A percentile compares a stretch with the other conserved stretches of the same genome.
Conservation (phyloP, 2,329 filamentous ascomycete genomes). For the Seiridium cupressi region DNA sequence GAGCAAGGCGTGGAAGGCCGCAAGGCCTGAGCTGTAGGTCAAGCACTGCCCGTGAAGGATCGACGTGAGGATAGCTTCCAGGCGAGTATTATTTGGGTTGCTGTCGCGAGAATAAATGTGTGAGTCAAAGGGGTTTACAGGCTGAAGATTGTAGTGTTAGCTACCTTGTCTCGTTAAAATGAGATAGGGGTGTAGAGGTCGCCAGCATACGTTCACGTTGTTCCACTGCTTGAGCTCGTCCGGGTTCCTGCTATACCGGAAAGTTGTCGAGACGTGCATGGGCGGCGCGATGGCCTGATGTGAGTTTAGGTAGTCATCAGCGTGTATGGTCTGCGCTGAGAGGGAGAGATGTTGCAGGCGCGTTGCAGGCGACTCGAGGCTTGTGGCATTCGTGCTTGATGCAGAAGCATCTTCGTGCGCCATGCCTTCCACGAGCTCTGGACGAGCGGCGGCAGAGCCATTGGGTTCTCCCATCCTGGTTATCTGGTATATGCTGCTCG, state of each 20-base stretch:
- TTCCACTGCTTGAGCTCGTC: slow-evolving; percentile 53
- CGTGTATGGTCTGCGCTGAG: slow-evolving; percentile 75
- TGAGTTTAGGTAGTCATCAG: slow-evolving; percentile 73
- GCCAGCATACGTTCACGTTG: slow-evolving; percentile 53
- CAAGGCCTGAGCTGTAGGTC: slow-evolving; percentile 81
- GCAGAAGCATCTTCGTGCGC: slow-evolving; percentile 1
- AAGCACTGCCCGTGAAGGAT: slow-evolving; percentile 69
- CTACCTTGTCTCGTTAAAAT: no score
- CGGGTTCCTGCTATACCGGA: slow-evolving; percentile 74
- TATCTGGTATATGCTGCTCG: background rate
- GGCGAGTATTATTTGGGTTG: slow-evolving; percentile 76
- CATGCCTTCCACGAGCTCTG: slow-evolving; percentile 7
- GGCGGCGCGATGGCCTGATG: slow-evolving; percentile 82
- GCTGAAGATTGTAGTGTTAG: slow-evolving; percentile 30
- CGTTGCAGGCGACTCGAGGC: slow-evolving; percentile 24
- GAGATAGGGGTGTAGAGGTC: no score
- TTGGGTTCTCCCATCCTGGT: background rate
- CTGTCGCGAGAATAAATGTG: slow-evolving; percentile 84
- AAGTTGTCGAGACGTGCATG: slow-evolving; percentile 89
- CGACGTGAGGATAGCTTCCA: slow-evolving; percentile 77
- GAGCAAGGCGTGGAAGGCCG: slow-evolving; percentile 84
- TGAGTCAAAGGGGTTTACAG: slow-evolving; percentile 51
- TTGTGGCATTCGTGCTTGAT: background rate
- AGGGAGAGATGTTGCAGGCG: slow-evolving; percentile 45
- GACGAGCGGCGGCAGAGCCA: background rate